Evolutionary conservation across 2,329 filamentous ascomycete species (phyloP), one percentile per base, ranked within the genome.

Genomic region (Graphilbum ipis-grandicollis): DNA sequence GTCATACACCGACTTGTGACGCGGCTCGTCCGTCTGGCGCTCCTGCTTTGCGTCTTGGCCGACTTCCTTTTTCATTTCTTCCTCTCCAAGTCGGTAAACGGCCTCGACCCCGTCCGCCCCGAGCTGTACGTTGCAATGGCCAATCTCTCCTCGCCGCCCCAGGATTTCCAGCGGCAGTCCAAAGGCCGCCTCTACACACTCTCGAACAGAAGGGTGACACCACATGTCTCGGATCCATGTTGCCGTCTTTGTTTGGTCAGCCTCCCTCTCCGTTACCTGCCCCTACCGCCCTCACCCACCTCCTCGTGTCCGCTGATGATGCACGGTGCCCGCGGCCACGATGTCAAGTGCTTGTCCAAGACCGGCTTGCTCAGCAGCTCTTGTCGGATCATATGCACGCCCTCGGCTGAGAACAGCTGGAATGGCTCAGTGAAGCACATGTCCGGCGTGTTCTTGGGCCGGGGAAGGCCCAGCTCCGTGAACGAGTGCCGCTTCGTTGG

Each of bases 81-180:
- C 26, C 14, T 30, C 34, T 2, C 34, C 26, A 18, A 35, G 34
- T 14, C 8, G 25, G 19, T 35, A 35, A 18, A 35, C 34, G 13
- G 34, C 34, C 34, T 35, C 34, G 13, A 30, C 34, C 7, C 34
- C 26, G 15, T 19, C 34, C 8, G 26, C 34, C 4, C 34, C 34
- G 25, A 35, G 34, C 34, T 35, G 34, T 26, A 35, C 34, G 13
- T 35, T 35, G 34, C 34, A 35, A 10, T 35, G 34, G 13, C 34
- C 34, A 30, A 35, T 35, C 34, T 35, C 34, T 2, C 34, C 34
- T 8, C 34, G 34, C 2, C 34, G 34, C 9, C 34, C 34, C 25
- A 35, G n/a, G 4, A 35, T 35, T 18, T 19, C 12, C 14, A 35
- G 19, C 25, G 25, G 34, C 7, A n/a, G 34, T 5, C 34, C 34